Base-by-base conservation (phyloP, 805 yeast genomes). In the Helenozyma rhizophorensis region DNA sequence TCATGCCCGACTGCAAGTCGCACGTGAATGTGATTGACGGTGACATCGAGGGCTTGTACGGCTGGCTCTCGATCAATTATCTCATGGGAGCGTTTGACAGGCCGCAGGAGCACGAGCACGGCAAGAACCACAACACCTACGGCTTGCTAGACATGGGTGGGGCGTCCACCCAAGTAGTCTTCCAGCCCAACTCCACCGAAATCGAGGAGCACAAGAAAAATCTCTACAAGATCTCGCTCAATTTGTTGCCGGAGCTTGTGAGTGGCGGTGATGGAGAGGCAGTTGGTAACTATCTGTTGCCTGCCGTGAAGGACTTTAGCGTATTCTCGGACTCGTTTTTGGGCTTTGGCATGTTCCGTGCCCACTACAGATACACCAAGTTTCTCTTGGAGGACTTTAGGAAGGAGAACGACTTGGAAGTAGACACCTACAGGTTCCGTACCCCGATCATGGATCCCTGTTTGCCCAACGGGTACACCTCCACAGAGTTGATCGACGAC, bases 81-180 rank as follows among this genome's bases (percentile, higher is more conserved):
- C 50, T 76, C 40, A 60, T 71, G 18, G 76, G 75, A 1, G 49
- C 74, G 0, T 56, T 76, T 22, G 65, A 60, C 23, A 33, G 51
- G n/a, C 65, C 66, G 1, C 45, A 42, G 9, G 42, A 48, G 4
- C 70, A 64, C 28, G 49, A 63, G 21, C 72, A 65, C 33, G 75
- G 74, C 5, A 60, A 66, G 27, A 56, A 58, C 28, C 69, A 66
- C 34, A 53, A 65, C 9, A 71, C 83, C 0, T 76, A 68, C 39
- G 86, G 85, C 0, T 49, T 77, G 11, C 53, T 77, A 23, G 80
- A 76, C 40, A 70, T 77, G 77, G 83, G 83, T 9, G 83, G 82
- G 0, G 80, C 80, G 0, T 73, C 79, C 1, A 74, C 82, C 0
- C 85, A 80, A 48, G 73, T 80, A 14, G 78, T 78, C 3, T 79